Evolutionary conservation across 148 eudicot genomes (phyloP), one percentile per base, ranked within the genome.

Genomic region (Amaranthus palmeri): DNA sequence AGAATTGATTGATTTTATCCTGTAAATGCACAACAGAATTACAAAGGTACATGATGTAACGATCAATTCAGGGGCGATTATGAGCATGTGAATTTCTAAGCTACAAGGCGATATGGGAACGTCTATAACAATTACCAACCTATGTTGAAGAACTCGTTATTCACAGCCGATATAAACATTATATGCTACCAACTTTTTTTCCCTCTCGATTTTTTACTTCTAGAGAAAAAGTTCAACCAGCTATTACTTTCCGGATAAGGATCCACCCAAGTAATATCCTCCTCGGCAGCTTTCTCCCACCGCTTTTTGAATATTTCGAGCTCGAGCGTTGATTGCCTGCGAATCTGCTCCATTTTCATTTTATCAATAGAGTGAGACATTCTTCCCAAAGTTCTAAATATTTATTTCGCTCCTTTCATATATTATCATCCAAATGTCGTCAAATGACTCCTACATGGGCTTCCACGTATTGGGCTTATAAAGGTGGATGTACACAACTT

Each of bases 261-360:
- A 80, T 88, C 92, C 57, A 83, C 83, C 92, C 92, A 88, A 60
- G 55, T 65, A 67, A 56, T 77, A 69, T 88, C 92, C 51, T 79
- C 81, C 74, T 86, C 76, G 77, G 83, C 88, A 3, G 92, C 92
- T 76, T 81, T 74, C 74, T 86, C 90, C 92, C 90, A 88, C 0
- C 92, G 80, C 54, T 86, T 74, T 68, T 81, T 81, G 74, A 88
- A 88, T 36, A 70, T 77, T 63, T 72, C 79, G 8, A 88, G 90
- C 83, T 88, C 92, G 3, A 72, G 61, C 15, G 90, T 81, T 5
- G 92, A 83, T 72, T 86, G 88, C 73, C 92, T 84, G 70, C 92
- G 75, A 63, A 86, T 82, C 92, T 88, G 85, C 67, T 67, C 64
- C 66, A 50, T 47, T 59, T 11, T 60, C 62, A 49, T 54, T 25